Evolutionary conservation across 2,329 filamentous ascomycete species (phyloP).

Genomic region (Venturiaceae sp.): DNA sequence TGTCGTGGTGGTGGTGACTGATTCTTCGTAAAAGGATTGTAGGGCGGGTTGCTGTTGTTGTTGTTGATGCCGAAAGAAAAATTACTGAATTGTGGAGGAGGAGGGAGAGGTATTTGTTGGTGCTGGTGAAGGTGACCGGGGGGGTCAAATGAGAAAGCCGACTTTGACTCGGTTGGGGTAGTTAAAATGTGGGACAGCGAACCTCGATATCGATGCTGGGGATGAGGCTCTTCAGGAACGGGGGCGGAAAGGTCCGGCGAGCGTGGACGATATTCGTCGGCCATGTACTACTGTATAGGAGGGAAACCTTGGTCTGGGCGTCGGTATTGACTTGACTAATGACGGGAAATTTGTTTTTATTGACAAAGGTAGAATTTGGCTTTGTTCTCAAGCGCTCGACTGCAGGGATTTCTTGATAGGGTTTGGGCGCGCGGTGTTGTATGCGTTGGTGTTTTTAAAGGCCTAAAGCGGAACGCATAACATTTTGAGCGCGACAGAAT

Average conservation of each 20-base stretch:
- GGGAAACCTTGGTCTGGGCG: neutral
- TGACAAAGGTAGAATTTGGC: neutral
- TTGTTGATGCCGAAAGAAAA: neutral
- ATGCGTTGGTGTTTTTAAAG: no score
- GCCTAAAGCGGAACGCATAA: neutral
- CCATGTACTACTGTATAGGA: slow-evolving; percentile 18
- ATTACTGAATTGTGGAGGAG: neutral
- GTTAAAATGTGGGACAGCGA: slow-evolving; percentile 20
- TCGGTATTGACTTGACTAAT: slow-evolving; percentile 7
- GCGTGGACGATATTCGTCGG: slow-evolving; percentile 23
- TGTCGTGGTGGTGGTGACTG: neutral
- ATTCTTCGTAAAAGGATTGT: neutral
- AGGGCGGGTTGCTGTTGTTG: slow-evolving; percentile 1
- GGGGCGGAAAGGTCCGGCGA: slow-evolving; percentile 36
- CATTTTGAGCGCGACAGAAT: neutral
- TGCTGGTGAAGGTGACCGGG: neutral
- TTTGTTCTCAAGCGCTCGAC: neutral
- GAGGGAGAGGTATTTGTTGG: neutral
- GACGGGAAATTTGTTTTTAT: slow-evolving; percentile 7
- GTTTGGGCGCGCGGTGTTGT: neutral
- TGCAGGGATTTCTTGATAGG: no score
- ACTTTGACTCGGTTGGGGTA: neutral
- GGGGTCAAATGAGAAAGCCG: neutral
- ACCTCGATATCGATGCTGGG: slow-evolving; percentile 27
- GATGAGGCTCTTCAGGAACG: slow-evolving; percentile 21